These are phyloP conservation scores for Scutellaria barbata DNA, from an alignment of 257 asterid genomes.

Conservation along the genomic window DNA sequence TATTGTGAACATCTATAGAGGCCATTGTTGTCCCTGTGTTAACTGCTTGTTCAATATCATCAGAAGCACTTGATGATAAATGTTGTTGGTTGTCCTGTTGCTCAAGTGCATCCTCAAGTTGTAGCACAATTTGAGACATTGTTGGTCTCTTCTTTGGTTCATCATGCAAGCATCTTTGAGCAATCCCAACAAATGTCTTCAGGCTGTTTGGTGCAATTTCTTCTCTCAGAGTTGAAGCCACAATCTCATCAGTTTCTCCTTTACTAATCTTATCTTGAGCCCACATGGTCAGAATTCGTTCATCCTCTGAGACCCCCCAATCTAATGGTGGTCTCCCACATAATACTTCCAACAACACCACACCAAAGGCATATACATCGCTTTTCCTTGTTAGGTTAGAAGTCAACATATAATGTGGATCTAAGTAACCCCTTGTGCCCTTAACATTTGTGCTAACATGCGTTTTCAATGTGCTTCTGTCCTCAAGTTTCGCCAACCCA, in stretches of 20 bases:
- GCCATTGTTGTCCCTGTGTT: no score
- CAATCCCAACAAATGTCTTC: conserved; percentile 42
- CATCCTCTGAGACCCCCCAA: conserved; percentile 41
- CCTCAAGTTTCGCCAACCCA: conserved; percentile 62
- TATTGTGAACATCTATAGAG: no score
- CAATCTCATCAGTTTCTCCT: conserved; percentile 45
- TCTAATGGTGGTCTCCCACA: conserved; percentile 46
- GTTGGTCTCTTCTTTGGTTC: conserved; percentile 56
- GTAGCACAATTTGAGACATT: conserved; percentile 47
- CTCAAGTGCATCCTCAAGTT: conserved; percentile 51
- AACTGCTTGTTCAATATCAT: background rate
- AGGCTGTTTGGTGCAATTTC: conserved; percentile 49
- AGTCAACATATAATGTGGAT: conserved; percentile 55
- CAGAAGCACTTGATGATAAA: conserved; percentile 6
- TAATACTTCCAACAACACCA: conserved; percentile 17
- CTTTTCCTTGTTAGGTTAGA: conserved; percentile 51
- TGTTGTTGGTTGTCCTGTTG: conserved; percentile 41
- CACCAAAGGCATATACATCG: conserved; percentile 64
- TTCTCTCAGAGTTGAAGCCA: conserved; percentile 41
- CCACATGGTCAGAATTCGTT: conserved; percentile 47
- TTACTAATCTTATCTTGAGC: conserved; percentile 44
- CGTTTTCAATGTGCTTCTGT: conserved; percentile 39
- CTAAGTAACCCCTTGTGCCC: conserved; percentile 64
- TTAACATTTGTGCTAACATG: conserved; percentile 57
- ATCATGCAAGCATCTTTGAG: conserved; percentile 49